phyloP scores from a whole-genome alignment of 768 basidiomycete species.

The Hygrocybe coccinea region DNA sequence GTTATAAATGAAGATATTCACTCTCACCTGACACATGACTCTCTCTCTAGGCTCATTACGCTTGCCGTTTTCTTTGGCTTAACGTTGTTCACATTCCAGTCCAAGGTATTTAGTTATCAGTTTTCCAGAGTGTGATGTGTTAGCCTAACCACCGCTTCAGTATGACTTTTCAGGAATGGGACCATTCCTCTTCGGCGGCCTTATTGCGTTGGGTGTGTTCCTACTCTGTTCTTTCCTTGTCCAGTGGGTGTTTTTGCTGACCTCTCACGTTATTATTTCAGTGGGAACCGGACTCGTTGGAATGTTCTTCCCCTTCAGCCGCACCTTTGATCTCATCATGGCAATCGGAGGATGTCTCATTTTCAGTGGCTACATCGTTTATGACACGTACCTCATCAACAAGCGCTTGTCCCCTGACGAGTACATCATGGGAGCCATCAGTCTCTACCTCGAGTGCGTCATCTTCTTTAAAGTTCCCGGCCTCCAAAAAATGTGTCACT shows the following conservation, averaged over 20 bases:
- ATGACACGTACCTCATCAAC: constrained; percentile 88
- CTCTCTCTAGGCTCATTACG: constrained; percentile 63
- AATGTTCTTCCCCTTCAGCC: constrained; percentile 81
- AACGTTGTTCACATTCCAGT: constrained; percentile 92
- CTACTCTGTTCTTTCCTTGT: background rate
- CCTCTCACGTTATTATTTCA: constrained; percentile 18
- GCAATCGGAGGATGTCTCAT: constrained; percentile 74
- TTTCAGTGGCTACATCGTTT: constrained; percentile 88
- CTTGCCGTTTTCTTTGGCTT: constrained; percentile 89
- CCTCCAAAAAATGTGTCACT: constrained; percentile 17
- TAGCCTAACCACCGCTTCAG: constrained; percentile 32
- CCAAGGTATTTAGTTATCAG: constrained; percentile 53
- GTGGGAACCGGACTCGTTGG: constrained; percentile 80
- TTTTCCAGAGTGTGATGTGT: background rate
- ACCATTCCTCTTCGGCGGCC: constrained; percentile 81
- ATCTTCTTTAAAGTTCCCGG: background rate
- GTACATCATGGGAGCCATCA: constrained; percentile 84
- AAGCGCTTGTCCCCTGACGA: constrained; percentile 88
- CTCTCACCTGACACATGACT: constrained; percentile 8
- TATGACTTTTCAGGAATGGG: constrained; percentile 94
- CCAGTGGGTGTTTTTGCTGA: no score
- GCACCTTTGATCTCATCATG: constrained; percentile 76
- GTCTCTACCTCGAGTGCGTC: constrained; percentile 89
- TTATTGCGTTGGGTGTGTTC: constrained; percentile 68
- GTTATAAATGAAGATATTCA: background rate